These are phyloP conservation scores for Botrytis deweyae DNA, from an alignment of 2,329 filamentous ascomycete species.

Conservation along the genomic window DNA sequence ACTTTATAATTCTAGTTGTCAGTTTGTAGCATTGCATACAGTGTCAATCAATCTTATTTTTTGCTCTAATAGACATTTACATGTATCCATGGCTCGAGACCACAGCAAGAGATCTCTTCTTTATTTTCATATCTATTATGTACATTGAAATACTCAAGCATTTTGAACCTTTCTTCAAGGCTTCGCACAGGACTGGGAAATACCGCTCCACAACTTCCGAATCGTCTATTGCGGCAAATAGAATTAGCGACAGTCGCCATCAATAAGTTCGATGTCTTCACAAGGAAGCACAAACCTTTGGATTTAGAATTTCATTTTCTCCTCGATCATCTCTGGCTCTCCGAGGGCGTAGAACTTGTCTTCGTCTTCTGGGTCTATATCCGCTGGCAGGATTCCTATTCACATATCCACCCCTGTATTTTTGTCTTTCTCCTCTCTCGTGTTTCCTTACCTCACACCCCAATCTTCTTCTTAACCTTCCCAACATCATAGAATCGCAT, in stretches of 20 bases:
- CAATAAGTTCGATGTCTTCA: not conserved
- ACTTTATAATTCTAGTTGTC: not conserved
- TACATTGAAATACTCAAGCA: not conserved
- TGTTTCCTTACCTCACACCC: not conserved
- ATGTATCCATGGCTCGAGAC: not conserved
- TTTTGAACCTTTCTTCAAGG: not conserved
- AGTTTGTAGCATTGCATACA: not conserved
- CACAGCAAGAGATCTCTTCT: not conserved
- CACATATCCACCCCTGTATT: not conserved
- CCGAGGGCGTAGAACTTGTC: not conserved
- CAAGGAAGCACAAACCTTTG: not conserved
- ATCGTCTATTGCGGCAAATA: not conserved
- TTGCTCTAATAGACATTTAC: not conserved
- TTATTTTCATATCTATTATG: not conserved
- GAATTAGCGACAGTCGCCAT: not conserved
- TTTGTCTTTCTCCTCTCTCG: not conserved
- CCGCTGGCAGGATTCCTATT: not conserved
- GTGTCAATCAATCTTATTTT: not conserved
- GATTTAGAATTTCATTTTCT: not conserved
- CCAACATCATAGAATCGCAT: not conserved
- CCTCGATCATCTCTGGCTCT: not conserved
- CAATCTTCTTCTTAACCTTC: slow-evolving; percentile 1
- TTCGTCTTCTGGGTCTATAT: not conserved
- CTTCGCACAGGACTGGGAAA: not conserved
- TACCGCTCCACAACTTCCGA: not conserved